Evolutionary conservation across 2,329 filamentous ascomycete genomes (phyloP), one percentile per base, ranked within the genome.

Genomic region (Gnomoniopsis smithogilvyi): DNA sequence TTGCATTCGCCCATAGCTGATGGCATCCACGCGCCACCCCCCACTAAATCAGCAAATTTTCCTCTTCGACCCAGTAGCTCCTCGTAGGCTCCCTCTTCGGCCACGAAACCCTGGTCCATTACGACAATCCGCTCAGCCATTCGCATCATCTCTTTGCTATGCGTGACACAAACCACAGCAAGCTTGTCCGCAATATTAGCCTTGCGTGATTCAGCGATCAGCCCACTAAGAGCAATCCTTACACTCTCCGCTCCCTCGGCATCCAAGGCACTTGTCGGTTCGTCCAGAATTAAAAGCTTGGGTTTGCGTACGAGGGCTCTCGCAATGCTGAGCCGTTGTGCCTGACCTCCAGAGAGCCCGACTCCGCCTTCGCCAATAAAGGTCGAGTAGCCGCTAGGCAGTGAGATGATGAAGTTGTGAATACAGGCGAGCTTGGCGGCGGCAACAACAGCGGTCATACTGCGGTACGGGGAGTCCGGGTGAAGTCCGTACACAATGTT

Each of bases 191-290:
- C 53, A 3, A 10, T 3, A 24, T 62, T 10, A 60, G 59, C 62
- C 38, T 56, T 56, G 19, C 49, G 62, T 21, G 49, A 56, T 17
- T 68, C 56, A 1, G 65, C 62, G 14, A 87, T 75, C 1, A 95
- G 72, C 0, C 68, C 68, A 38, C 71, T 72, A 45, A 96, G 78
- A 0, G 88, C 88, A 10, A 81, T 73, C 14, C 89, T 78, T 3
- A 97, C 81, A 1, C 80, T 73, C 2, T 80, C 80, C 0, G 90
- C 87, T 43, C 82, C 88, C 64, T 87, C 83, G 0, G 81, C 79
- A 67, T 97, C 93, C 0, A 98, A 77, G 0, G 89, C 88, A 26
- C 87, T 90, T 0, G 93, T 97, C 1, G 92, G 91, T 74, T 97
- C 93, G 66, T 98, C 94, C 2, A 97, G 75, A 2, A 97, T 81